Base-by-base conservation (phyloP, 75 land plant species). In the Cryptomeria japonica region DNA sequence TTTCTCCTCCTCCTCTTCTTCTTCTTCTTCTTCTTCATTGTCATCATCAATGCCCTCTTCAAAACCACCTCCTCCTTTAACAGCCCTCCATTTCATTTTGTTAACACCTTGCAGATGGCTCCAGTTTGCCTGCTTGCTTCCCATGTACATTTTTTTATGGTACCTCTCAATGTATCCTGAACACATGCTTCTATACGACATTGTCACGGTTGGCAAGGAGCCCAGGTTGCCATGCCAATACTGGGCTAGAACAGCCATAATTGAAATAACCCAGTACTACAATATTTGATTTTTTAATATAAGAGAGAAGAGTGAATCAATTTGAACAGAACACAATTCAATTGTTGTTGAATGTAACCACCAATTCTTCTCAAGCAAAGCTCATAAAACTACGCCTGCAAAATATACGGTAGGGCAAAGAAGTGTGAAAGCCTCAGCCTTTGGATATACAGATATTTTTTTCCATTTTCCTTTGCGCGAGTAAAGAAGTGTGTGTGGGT, bases 61-160 rank as follows among this genome's bases (percentile, higher is more conserved):
- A 64, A 64, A 64, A 22, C 70, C 70, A 31, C 77, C 77, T 73
- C 77, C 37, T 11, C 77, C 77, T 73, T 34, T 34, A 5, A 31
- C 77, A 73, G 51, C 84, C 51, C 84, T 82, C 84, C 22, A 82
- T 44, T 46, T 51, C 84, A 82, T 42, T 82, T 82, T 82, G 49
- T 46, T 47, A 82, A 46, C 32, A 11, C 84, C 31, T 13, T 25
- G 12, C 51, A 82, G 41, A 82, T n/a, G 46, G 9, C 44, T 79
- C 10, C 39, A 79, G 10, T 79, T 22, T 25, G 51, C 84, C 32
- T 46, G 84, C 51, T n/a, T 82, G 51, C n/a, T 44, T 82, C 84
- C 84, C 13, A 82, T 46, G 28, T 16, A 82, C 11, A 82, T 0
- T 11, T n/a, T 82, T 82, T 82, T 82, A 82, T 46, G 46, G 47